Evolutionary conservation across 2,329 filamentous ascomycete genomes (phyloP).

Genomic region (Chaetomiaceae sp.): DNA sequence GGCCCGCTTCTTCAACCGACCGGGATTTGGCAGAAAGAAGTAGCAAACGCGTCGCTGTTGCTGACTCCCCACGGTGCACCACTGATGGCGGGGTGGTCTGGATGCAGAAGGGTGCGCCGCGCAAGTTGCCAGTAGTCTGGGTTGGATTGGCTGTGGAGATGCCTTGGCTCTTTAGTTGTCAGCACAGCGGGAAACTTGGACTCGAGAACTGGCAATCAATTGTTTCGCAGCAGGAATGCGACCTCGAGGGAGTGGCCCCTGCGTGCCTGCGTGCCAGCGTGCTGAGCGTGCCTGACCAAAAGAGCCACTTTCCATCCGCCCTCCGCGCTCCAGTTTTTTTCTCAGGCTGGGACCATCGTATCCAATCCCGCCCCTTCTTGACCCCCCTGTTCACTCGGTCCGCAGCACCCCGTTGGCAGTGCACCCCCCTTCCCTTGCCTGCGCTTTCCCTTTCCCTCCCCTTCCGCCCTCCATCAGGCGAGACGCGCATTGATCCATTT

Average conservation of each 20-base stretch:
- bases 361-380: conserved; percentile 18
- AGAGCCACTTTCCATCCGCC: not conserved
- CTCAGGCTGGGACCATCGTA: conserved; percentile 15
- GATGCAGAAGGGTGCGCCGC: not conserved
- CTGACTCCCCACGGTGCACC: too few species aligned
- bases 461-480: not conserved
- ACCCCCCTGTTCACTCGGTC: conserved; percentile 15
- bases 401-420: conserved; percentile 18
- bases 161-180: too few species aligned
- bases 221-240: conserved; percentile 1
- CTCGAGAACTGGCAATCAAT: too few species aligned
- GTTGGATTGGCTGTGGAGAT: too few species aligned
- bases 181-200: too few species aligned
- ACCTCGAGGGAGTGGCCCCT: not conserved
- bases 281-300: too few species aligned
- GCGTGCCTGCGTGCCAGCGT: not conserved
- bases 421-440: conserved; percentile 20
- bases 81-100: conserved; percentile 4
- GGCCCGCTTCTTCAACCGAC: too few species aligned
- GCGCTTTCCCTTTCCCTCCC: not conserved
- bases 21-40: too few species aligned
- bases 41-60: too few species aligned
- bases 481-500: conserved; percentile 21
- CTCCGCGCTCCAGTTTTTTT: conserved; percentile 1
- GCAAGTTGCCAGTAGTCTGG: too few species aligned